These are phyloP conservation scores for Talaromyces wortmannii DNA, from an alignment of 495 filamentous ascomycete genomes.

Conservation along the genomic window DNA sequence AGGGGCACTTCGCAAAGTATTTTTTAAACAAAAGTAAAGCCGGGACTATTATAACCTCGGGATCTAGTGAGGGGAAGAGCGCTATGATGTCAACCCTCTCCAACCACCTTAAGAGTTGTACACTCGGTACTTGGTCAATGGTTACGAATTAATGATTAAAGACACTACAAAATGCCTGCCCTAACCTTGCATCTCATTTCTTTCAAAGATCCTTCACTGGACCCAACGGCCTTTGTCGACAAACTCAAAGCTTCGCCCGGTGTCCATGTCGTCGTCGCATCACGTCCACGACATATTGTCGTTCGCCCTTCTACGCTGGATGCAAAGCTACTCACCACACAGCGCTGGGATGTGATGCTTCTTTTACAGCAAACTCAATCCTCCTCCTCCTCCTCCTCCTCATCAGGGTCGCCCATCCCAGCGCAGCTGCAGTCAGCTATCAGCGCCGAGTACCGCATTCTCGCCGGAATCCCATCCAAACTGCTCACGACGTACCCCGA, in stretches of 20 bases:
- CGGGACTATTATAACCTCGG: too few species aligned
- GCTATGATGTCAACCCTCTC: too few species aligned
- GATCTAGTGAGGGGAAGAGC: too few species aligned
- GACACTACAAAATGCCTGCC: conserved; percentile 27
- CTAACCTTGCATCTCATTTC: conserved; percentile 39
- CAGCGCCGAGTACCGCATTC: conserved; percentile 35
- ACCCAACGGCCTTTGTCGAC: conserved; percentile 16
- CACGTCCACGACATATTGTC: conserved; percentile 30
- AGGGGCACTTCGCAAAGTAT: too few species aligned
- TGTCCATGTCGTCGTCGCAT: conserved; percentile 40
- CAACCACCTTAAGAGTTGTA: too few species aligned
- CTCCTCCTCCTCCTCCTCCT: conserved; percentile 21
- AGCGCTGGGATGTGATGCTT: conserved; percentile 52
- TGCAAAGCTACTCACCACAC: conserved; percentile 33
- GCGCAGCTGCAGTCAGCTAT: conserved; percentile 19
- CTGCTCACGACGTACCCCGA: conserved; percentile 37
- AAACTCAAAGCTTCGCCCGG: conserved; percentile 14
- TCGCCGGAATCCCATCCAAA: conserved; percentile 47
- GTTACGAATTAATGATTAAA: too few species aligned
- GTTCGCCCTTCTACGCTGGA: conserved; percentile 47
- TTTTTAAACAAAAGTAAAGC: too few species aligned
- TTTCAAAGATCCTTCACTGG: conserved; percentile 18
- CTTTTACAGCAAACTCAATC: conserved; percentile 31
- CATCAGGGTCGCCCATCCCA: too few species aligned
- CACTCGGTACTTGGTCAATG: too few species aligned